Evolutionary conservation across 371 early-diverging fungal genomes (phyloP).

Genomic region (Mortierella sp.): DNA sequence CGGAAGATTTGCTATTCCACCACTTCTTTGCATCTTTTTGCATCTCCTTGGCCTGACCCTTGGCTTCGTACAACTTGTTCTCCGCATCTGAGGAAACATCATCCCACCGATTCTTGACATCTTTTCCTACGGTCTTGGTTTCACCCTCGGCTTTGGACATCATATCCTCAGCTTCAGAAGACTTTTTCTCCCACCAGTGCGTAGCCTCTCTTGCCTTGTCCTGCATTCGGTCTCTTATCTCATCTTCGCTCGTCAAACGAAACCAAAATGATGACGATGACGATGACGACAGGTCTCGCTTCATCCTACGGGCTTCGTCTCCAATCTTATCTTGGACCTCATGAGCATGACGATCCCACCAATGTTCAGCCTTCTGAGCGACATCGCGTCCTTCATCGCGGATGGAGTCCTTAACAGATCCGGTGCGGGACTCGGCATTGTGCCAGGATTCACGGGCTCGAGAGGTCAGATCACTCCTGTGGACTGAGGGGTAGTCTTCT

Average conservation of each 20-base stretch:
- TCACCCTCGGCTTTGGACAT: not conserved
- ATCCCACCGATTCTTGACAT: conserved; percentile 20
- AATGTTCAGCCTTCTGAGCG: conserved; percentile 5
- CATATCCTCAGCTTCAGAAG: conserved; percentile 6
- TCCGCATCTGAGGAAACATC: conserved; percentile 14
- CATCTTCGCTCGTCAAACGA: conserved; percentile 4
- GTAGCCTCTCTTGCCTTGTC: conserved; percentile 3
- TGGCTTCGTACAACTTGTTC: conserved; percentile 10
- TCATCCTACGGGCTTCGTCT: not conserved
- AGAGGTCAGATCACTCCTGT: conserved; percentile 24
- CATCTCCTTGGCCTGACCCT: conserved; percentile 8
- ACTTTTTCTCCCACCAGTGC: conserved; percentile 9
- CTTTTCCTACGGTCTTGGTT: conserved; percentile 1
- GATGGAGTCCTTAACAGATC: not conserved
- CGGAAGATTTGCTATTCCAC: conserved; percentile 11
- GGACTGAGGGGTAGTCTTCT: no score
- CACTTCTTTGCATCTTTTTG: conserved; percentile 19
- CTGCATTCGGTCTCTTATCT: conserved; percentile 1
- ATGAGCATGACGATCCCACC: conserved; percentile 1
- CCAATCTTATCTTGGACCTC: conserved; percentile 8
- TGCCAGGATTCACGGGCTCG: conserved; percentile 43
- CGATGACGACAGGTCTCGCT: not conserved
- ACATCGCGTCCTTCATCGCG: not conserved
- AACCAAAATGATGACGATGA: conserved; percentile 15
- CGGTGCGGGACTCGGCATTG: conserved; percentile 14